Base-by-base conservation (phyloP, 2,329 filamentous ascomycete genomes). In the Lasiodiplodia theobromae region DNA sequence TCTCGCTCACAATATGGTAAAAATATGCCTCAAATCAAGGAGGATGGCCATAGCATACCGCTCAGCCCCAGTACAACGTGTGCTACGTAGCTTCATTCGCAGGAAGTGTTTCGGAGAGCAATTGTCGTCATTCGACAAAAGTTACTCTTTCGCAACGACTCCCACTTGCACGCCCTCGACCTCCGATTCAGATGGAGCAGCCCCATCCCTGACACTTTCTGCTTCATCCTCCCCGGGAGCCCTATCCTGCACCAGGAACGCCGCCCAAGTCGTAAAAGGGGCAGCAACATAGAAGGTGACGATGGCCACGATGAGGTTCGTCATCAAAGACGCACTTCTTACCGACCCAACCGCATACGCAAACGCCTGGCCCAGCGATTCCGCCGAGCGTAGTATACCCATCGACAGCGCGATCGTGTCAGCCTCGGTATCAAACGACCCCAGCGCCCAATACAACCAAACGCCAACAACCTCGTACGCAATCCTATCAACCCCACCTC, bases 371-470 rank as follows among this genome's bases (percentile, higher is more conserved):
- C 85, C 84, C 3, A 86, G 69, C 0, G 82, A 84, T 71, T 86
- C 84, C 57, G 86, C 85, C 0, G 82, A 83, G 3, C 84, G 77
- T 4, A 86, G 75, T 1, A 86, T 74, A 1, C 83, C 83, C 1
- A 85, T 83, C 2, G 79, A 81, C 0, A 86, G 77, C 0, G 85
- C 84, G n/a, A 86, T 71, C 0, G 84, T 86, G 71, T 85, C 82
- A 6, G 86, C 75, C 60, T 86, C 84, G 68, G 84, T 79, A 69
- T 85, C 84, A 74, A 85, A 86, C 2, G 83, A 79, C 2, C 83
- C 85, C 1, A 86, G 77, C 16, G 85, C 73, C 83, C 83, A 86
- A 74, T 86, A 86, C 0, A 85, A 81, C 67, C 85, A 85, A 76
- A 85, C 85, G 14, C 56, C 31, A 21, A 38, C 16, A 10, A 68